A percentile compares a stretch with the other conserved stretches of the same genome.
Conservation (phyloP, 495 filamentous ascomycete genomes). For the Podospora tetraspora region DNA sequence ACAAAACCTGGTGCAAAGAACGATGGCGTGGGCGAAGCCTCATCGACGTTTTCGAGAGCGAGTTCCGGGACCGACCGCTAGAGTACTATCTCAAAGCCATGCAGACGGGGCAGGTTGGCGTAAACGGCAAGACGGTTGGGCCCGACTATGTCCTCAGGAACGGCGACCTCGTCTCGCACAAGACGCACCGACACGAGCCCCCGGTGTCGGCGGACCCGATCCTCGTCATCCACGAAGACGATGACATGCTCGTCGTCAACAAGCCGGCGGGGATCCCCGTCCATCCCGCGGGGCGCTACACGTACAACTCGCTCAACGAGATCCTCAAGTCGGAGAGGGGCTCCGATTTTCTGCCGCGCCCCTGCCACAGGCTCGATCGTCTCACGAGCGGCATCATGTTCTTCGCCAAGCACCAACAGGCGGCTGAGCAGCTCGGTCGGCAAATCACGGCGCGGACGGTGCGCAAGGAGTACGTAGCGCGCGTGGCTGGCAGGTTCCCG, state of each 20-base stretch:
- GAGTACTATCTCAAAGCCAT: conserved; percentile 89
- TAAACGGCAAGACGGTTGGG: conserved; percentile 62
- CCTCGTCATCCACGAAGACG: conserved; percentile 79
- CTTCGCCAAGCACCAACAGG: conserved; percentile 75
- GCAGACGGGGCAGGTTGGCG: conserved; percentile 61
- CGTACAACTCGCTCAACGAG: conserved; percentile 89
- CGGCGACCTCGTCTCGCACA: conserved; percentile 83
- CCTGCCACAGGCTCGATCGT: conserved; percentile 91
- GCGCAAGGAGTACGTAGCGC: conserved; percentile 88
- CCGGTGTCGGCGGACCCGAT: conserved; percentile 78
- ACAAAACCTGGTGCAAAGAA: conserved; percentile 89
- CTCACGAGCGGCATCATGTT: conserved; percentile 98
- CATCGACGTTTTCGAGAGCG: conserved; percentile 73
- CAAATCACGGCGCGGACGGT: conserved; percentile 73
- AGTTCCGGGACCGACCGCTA: conserved; percentile 79
- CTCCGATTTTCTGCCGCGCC: conserved; percentile 62
- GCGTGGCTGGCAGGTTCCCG: conserved; percentile 87
- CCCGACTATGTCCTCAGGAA: conserved; percentile 43
- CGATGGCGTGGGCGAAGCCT: conserved; percentile 73
- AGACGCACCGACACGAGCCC: conserved; percentile 91
- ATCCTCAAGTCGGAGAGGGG: conserved; percentile 79
- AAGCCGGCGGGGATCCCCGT: conserved; percentile 94
- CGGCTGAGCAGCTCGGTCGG: conserved; percentile 66
- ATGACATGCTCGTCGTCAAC: conserved; percentile 89
- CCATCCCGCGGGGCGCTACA: conserved; percentile 90